phyloP scores from a whole-genome alignment of 2,329 filamentous ascomycete genomes.

The Pseudodiploospora longispora region DNA sequence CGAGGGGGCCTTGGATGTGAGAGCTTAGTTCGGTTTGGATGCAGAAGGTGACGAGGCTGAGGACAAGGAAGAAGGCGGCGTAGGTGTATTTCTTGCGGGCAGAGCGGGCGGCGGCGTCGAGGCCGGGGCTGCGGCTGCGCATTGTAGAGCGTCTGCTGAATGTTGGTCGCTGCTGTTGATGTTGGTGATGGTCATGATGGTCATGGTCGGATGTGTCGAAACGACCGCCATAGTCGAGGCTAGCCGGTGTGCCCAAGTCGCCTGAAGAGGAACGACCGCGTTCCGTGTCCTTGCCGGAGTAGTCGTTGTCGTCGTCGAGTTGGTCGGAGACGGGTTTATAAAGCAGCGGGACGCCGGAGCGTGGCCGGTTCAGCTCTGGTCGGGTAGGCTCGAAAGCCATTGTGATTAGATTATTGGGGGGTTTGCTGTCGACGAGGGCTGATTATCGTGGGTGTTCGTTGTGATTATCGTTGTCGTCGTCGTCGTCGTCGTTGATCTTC shows the following conservation, averaged over 20 bases:
- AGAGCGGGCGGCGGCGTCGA: slow-evolving; percentile 24
- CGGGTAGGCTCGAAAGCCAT: slow-evolving; percentile 29
- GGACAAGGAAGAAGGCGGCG: slow-evolving; percentile 71
- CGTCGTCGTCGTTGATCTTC: slow-evolving; percentile 26
- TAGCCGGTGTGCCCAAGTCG: slow-evolving; percentile 1
- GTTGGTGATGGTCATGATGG: neutral
- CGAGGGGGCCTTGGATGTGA: slow-evolving; percentile 84
- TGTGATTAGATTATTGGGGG: slow-evolving; percentile 17
- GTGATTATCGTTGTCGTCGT: slow-evolving; percentile 6
- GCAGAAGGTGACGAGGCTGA: slow-evolving; percentile 82
- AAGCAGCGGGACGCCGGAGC: slow-evolving; percentile 34
- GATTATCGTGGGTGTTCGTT: no score
- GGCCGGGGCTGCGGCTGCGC: slow-evolving; percentile 67
- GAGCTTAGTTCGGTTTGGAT: slow-evolving; percentile 93
- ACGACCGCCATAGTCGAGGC: slow-evolving; percentile 15
- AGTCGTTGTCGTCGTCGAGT: slow-evolving; percentile 13
- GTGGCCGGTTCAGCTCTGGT: slow-evolving; percentile 9
- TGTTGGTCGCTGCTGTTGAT: slow-evolving; percentile 18
- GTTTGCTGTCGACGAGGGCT: neutral
- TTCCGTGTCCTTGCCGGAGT: slow-evolving; percentile 3
- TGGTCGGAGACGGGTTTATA: slow-evolving; percentile 24
- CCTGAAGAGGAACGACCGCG: slow-evolving; percentile 6
- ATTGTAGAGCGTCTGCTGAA: slow-evolving; percentile 53
- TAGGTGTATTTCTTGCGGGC: slow-evolving; percentile 80
- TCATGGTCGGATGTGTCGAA: no score